Conservation (phyloP, 1,284 basidiomycete species). For the Tremellales sp. region DNA sequence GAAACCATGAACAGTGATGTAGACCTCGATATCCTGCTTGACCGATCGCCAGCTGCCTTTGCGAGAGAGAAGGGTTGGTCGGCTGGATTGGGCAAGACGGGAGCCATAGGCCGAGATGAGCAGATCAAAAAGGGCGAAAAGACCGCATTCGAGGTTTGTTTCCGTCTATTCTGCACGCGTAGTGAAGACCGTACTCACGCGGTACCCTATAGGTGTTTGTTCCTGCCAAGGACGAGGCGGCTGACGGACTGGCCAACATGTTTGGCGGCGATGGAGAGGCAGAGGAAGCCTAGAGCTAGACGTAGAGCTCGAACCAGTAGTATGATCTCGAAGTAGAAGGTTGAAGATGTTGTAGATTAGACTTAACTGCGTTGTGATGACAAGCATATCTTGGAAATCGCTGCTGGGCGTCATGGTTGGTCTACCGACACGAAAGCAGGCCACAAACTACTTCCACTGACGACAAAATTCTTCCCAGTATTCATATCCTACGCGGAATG, state of each 20-base stretch:
- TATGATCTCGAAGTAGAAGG: too few species aligned
- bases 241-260: conserved; percentile 68
- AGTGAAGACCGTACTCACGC: not conserved
- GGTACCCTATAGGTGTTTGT: conserved; percentile 66
- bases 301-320: not conserved
- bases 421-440: too few species aligned
- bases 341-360: too few species aligned
- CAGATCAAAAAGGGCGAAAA: conserved; percentile 47
- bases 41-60: conserved; percentile 76
- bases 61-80: conserved; percentile 73
- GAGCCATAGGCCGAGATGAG: conserved; percentile 33
- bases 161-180: not conserved
- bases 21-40: conserved; percentile 74
- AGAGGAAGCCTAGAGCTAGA: conserved; percentile 18
- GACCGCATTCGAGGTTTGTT: conserved; percentile 63
- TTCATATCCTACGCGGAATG: too few species aligned
- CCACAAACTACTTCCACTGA: too few species aligned
- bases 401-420: too few species aligned
- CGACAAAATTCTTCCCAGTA: too few species aligned
- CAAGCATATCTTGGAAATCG: too few species aligned
- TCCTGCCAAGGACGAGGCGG: conserved; percentile 63
- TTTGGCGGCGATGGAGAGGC: conserved; percentile 42
- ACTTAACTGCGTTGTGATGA: too few species aligned
- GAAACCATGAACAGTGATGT: conserved; percentile 53
- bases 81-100: conserved; percentile 37